phyloP scores from a whole-genome alignment of 1,284 basidiomycete species.

The Apiotrichum brassicae region DNA sequence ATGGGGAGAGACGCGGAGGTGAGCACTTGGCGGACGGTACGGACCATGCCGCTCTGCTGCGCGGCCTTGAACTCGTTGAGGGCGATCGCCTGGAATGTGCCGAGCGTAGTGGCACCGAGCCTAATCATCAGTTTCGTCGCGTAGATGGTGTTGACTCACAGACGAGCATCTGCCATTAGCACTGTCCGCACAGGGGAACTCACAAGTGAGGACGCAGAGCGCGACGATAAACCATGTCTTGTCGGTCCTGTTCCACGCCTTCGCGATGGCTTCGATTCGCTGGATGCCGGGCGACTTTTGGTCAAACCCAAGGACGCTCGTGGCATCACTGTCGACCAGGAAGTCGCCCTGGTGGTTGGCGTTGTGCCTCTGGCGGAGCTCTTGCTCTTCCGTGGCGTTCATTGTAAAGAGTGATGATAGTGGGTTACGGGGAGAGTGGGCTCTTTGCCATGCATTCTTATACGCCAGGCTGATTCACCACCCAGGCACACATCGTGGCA shows the following conservation, averaged over 20 bases:
- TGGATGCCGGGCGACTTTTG: constrained; percentile 14
- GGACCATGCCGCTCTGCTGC: constrained; percentile 36
- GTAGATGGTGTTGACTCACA: not conserved
- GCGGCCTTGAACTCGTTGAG: constrained; percentile 21
- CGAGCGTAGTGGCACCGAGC: not conserved
- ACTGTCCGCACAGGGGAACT: not conserved
- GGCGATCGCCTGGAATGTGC: constrained; percentile 24
- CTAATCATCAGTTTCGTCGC: not conserved
- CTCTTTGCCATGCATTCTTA: too few species aligned
- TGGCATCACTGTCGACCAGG: not conserved
- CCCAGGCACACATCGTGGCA: too few species aligned
- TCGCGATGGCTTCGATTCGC: constrained; percentile 16
- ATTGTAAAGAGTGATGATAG: not conserved
- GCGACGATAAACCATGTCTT: constrained; percentile 5
- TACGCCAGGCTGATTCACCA: too few species aligned
- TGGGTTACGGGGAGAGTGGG: too few species aligned
- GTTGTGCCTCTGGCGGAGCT: not conserved
- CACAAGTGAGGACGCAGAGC: constrained; percentile 11
- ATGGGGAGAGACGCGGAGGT: constrained; percentile 37
- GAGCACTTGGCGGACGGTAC: constrained; percentile 35
- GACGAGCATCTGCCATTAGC: constrained; percentile 2
- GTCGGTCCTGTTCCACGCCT: not conserved
- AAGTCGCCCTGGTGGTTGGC: not conserved
- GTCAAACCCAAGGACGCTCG: not conserved
- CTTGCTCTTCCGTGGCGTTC: not conserved